Base-by-base conservation (phyloP, 441 rosid genomes). In the Arabidopsis hybrid region DNA sequence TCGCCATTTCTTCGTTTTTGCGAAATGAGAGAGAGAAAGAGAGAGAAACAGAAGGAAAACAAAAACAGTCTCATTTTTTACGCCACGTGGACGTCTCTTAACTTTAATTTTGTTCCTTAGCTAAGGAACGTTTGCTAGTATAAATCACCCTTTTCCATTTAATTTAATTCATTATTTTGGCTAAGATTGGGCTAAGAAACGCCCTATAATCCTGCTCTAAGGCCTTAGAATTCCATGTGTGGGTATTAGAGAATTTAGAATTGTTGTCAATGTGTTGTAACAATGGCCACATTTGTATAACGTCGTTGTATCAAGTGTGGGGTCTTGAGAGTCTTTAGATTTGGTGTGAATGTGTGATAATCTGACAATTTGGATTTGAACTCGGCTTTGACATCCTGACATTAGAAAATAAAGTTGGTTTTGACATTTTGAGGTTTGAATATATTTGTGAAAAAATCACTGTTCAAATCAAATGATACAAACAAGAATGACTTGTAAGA, bases 201-300 rank as follows among this genome's bases (percentile, higher is more conserved):
- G 26, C 26, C 26, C 26, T 1, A 21, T 21, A 21, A 21, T 21
- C 26, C 61, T 6, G 82, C n/a, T n/a, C n/a, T n/a, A 16, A 14
- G 31, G 40, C 16, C 53, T n/a, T 10, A 21, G 35, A 64, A 76
- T 62, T 38, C 39, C 39, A 50, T 77, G 34, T 64, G 66, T 76
- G 71, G 65, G 17, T 46, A 13, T 29, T n/a, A 46, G 21, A 45
- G 14, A 62, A 55, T 21, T 31, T 21, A 6, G 7, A 26, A 53
- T 69, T 61, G 63, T 17, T 75, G 52, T 58, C 61, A 39, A 17
- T 69, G 58, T 52, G 79, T 17, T 75, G 60, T 38, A 56, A 26
- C 35, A 46, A 16, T 63, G 47, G 65, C 79, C 66, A 63, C 66
- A 63, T 17, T 13, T 38, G 26, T 38, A 52, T 45, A 60, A 68